phyloP scores from a whole-genome alignment of 2,329 filamentous ascomycete species.

The Pseudocercospora ulei region DNA sequence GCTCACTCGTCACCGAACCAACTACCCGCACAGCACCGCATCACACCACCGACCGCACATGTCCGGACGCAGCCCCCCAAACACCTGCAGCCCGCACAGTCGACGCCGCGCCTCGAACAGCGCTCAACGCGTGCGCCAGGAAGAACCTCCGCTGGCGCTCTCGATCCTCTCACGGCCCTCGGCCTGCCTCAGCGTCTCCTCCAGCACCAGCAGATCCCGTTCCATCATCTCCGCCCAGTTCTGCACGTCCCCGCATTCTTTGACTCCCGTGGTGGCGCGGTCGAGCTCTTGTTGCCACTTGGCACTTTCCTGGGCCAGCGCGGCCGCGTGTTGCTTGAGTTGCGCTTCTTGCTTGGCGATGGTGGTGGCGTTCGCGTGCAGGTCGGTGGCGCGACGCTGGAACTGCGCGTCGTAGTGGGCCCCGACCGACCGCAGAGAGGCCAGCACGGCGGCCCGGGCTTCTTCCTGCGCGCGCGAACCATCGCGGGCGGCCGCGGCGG shows the following conservation, averaged over 20 bases:
- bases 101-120: not conserved
- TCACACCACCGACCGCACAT: too few species aligned
- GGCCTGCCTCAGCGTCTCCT: constrained; percentile 34
- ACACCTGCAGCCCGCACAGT: too few species aligned
- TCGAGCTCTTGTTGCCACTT: constrained; percentile 55
- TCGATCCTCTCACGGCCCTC: constrained; percentile 28
- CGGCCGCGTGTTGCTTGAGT: constrained; percentile 43
- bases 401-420: constrained; percentile 61
- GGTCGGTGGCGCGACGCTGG: constrained; percentile 54
- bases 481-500: constrained; percentile 18
- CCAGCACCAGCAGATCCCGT: constrained; percentile 34
- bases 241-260: constrained; percentile 72
- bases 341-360: constrained; percentile 54
- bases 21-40: too few species aligned
- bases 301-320: constrained; percentile 53
- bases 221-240: constrained; percentile 78
- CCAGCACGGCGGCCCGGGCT: constrained; percentile 45
- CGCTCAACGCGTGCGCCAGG: constrained; percentile 20
- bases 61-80: too few species aligned
- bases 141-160: constrained; percentile 30
- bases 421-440: constrained; percentile 48
- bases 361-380: constrained; percentile 59
- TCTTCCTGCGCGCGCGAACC: constrained; percentile 37
- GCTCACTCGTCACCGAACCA: too few species aligned
- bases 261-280: constrained; percentile 54